Base-by-base conservation (phyloP, 2,329 filamentous ascomycete genomes). In the Fusarium nygamai region DNA sequence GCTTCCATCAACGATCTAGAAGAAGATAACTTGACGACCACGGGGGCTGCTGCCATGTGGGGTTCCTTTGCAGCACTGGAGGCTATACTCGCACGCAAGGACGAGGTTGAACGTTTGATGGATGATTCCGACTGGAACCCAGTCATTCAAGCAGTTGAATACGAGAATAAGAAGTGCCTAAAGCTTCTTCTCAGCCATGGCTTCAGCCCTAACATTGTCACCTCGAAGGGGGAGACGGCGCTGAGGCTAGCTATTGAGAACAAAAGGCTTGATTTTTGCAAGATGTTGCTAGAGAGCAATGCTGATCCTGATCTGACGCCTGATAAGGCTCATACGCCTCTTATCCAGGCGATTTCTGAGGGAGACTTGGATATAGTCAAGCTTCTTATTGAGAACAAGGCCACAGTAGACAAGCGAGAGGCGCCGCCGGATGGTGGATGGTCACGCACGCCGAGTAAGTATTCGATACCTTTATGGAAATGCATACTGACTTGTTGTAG, bases 141-240 rank as follows among this genome's bases (percentile, higher is more conserved):
- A 0, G 44, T 61, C 0, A 17, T 3, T 9, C 6, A 3, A 7
- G 58, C 58, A 0, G 44, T n/a, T 0, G 5, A 43, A 1, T 5
- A 4, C 8, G 20, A 16, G 4, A 33, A 36, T 5, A 8, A 14
- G 10, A 61, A n/a, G 11, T 61, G 58, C 10, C 29, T 61, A 2
- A 1, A 2, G 5, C 11, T 61, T 20, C 46, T 61, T 10, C n/a
- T 61, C 19, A 14, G 22, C 0, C 27, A 61, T 0, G 58, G 46
- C 12, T 19, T 61, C 10, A 34, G 7, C 3, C 27, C 58, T 1
- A 27, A 61, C 6, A 1, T 29, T 8, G 7, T 5, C 10, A 34
- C 8, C 3, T 14, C 22, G 1, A 17, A 13, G 6, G 31, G 48
- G 0, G 48, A 34, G 0, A 51, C 22, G 11, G 29, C 29, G 7